Evolutionary conservation across 1,284 basidiomycete genomes (phyloP).

Genomic region (Coriolopsis trogii): DNA sequence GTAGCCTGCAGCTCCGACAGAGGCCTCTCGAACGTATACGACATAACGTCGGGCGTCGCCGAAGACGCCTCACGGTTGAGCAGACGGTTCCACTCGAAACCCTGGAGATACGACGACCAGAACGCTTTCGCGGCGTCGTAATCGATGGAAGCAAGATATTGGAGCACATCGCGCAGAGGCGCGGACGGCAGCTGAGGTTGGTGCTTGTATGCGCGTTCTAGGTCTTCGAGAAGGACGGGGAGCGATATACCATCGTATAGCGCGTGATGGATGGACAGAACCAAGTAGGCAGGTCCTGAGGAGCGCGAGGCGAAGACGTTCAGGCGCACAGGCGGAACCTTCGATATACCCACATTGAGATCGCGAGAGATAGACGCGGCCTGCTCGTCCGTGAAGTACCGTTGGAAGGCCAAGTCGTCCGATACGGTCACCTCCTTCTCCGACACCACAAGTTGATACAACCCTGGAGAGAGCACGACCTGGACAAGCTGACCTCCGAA

Average conservation of each 20-base stretch:
- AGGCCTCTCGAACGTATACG: conserved; percentile 29
- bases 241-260: conserved; percentile 51
- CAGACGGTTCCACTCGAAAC: conserved; percentile 38
- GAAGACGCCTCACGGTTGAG: conserved; percentile 22
- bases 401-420: conserved; percentile 29
- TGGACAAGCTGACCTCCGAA: conserved; percentile 45
- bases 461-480: conserved; percentile 39
- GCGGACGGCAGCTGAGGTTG: conserved; percentile 23
- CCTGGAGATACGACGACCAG: conserved; percentile 40
- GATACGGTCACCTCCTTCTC: conserved; percentile 18
- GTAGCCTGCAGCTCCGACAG: conserved; percentile 37
- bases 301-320: conserved; percentile 29
- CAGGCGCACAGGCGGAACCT: conserved; percentile 40
- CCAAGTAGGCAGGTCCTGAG: conserved; percentile 28
- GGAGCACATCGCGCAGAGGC: conserved; percentile 35
- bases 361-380: conserved; percentile 36
- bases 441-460: conserved; percentile 33
- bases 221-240: conserved; percentile 41
- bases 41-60: conserved; percentile 22
- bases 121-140: conserved; percentile 36
- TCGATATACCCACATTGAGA: conserved; percentile 41
- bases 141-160: conserved; percentile 36
- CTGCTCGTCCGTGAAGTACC: conserved; percentile 36
- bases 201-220: conserved; percentile 38
- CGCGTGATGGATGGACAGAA: conserved; percentile 50